A percentile compares a stretch with the other conserved stretches of the same genome.
phyloP scores from a whole-genome alignment of 1,284 basidiomycete species.

The Sporisorium scitamineum region DNA sequence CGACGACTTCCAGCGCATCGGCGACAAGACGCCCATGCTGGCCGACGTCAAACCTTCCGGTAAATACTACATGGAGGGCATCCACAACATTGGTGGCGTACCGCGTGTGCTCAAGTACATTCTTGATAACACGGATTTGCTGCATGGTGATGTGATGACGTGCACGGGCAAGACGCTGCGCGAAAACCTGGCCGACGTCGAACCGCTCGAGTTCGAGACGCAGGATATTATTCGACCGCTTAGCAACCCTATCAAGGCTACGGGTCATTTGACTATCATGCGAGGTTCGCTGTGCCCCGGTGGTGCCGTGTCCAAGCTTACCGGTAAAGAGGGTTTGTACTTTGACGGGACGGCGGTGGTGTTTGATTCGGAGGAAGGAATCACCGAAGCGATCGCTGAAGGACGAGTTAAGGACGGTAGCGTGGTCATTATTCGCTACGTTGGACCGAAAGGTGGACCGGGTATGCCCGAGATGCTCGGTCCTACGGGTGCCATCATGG shows the following conservation, averaged over 20 bases:
- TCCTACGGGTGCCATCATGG: constrained; percentile 71
- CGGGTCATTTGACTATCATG: constrained; percentile 89
- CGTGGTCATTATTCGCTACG: constrained; percentile 87
- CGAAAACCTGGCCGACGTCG: constrained; percentile 86
- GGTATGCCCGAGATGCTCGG: constrained; percentile 97
- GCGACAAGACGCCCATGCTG: constrained; percentile 85
- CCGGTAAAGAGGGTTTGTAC: constrained; percentile 89
- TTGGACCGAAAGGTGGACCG: constrained; percentile 90
- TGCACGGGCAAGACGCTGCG: constrained; percentile 87
- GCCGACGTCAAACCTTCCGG: constrained; percentile 84
- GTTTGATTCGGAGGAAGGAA: constrained; percentile 83
- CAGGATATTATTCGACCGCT: constrained; percentile 84
- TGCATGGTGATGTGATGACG: constrained; percentile 86
- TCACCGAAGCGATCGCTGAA: constrained; percentile 84
- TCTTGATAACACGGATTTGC: constrained; percentile 77
- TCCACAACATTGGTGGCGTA: constrained; percentile 75
- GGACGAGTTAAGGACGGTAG: constrained; percentile 88
- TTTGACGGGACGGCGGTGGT: constrained; percentile 80
- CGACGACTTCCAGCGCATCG: constrained; percentile 78
- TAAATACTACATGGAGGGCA: constrained; percentile 81
- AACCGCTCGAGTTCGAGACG: constrained; percentile 76
- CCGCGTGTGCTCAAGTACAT: constrained; percentile 77
- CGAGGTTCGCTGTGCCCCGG: constrained; percentile 91
- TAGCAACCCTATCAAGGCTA: constrained; percentile 85
- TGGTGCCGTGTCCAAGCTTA: constrained; percentile 91